These are phyloP conservation scores for Biscogniauxia mediterranea DNA, from an alignment of 2,329 filamentous ascomycete genomes.

Conservation along the genomic window DNA sequence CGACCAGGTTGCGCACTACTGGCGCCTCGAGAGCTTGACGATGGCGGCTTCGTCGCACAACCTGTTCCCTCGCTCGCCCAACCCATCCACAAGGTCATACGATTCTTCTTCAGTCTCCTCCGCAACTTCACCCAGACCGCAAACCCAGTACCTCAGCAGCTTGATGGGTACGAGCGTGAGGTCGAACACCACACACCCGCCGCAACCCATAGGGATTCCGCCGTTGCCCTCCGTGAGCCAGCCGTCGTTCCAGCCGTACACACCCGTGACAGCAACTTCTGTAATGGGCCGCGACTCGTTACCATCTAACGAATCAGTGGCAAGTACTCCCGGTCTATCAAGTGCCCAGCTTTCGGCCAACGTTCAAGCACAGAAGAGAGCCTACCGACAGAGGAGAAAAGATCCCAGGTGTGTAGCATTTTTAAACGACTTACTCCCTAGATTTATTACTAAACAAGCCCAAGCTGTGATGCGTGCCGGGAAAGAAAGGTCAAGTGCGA, in stretches of 20 bases:
- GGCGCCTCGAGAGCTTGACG: conserved; percentile 34
- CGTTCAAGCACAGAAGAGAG: conserved; percentile 79
- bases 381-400: conserved; percentile 91
- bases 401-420: conserved; percentile 63
- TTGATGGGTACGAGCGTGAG: conserved; percentile 53
- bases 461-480: conserved; percentile 86
- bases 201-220: conserved; percentile 54
- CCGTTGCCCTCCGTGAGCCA: conserved; percentile 46
- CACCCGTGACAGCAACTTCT: conserved; percentile 48
- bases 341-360: conserved; percentile 42
- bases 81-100: conserved; percentile 60
- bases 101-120: conserved; percentile 64
- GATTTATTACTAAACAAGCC: conserved; percentile 3
- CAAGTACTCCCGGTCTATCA: conserved; percentile 51
- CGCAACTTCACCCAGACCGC: conserved; percentile 56
- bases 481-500: conserved; percentile 88
- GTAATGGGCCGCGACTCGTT: conserved; percentile 59
- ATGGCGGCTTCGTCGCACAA: conserved; percentile 59
- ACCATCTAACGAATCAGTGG: conserved; percentile 56
- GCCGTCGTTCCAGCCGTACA: conserved; percentile 51
- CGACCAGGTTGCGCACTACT: conserved; percentile 35
- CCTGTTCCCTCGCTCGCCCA: conserved; percentile 59
- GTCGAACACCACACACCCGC: conserved; percentile 46
- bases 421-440: conserved; percentile 63
- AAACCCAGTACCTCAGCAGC: conserved; percentile 51